Evolutionary conservation across 2,329 filamentous ascomycete species (phyloP), one percentile per base, ranked within the genome.

Genomic region (Aphanocladium album): DNA sequence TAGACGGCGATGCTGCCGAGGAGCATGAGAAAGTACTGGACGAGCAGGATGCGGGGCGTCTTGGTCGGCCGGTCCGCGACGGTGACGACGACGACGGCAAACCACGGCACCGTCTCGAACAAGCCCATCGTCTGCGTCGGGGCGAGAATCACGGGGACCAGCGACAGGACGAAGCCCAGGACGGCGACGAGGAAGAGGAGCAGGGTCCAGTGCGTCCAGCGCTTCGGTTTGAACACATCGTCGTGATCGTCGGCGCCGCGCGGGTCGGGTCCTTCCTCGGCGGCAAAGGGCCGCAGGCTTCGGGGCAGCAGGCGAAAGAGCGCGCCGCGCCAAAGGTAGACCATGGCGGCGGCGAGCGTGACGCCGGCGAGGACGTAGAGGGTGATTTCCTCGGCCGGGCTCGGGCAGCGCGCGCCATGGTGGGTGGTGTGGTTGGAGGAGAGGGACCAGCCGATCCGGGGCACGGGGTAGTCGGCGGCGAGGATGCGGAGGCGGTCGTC

Each of bases 231-330:
- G 19, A 64, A 43, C 0, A 58, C 37, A 19, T 46, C 41, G 39
- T 46, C 25, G 27, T 33, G 37, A 5, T 23, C 53, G 39, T 46
- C 19, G n/a, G 12, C 39, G 25, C 30, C 17, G 56, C n/a, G 23
- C 4, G 23, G 23, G 1, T 60, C 63, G 1, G 67, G 65, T 0
- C 51, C 64, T 21, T 73, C 63, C 64, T 81, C 79, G 9, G 71
- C 67, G 2, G 79, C 79, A 62, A 81, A 81, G 1, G 75, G 74
- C 11, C 70, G 72, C 16, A 74, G 67, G 77, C 78, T 81, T 47
- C 67, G 69, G 0, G 79, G 78, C 1, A 74, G 67, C 3, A 64
- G 62, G 3, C 69, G 68, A 2, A 67, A 62, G 6, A 76, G 60
- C 2, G 64, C 67, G 4, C 64, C 57, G 8, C 64, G 68, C 60